Percentiles rank a stretch among this genome's conserved stretches.
phyloP scores from a whole-genome alignment of 1,139 yeast genomes.

The Starmera stellimalicola region DNA sequence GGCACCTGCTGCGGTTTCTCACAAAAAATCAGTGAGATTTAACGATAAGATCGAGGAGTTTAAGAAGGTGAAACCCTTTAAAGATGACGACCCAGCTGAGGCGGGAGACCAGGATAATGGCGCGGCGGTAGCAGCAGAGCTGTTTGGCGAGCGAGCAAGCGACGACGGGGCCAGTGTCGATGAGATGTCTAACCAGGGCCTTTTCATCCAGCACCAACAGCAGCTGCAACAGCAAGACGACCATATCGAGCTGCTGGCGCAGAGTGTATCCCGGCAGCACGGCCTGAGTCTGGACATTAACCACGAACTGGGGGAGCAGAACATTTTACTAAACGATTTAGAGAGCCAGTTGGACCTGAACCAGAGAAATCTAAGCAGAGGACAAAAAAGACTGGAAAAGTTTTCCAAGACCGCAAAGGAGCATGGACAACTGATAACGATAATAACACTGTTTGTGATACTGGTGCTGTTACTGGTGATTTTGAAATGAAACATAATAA shows the following conservation, averaged over 20 bases:
- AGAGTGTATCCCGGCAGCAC: constrained; percentile 56
- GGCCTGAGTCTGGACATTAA: constrained; percentile 56
- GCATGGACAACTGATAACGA: constrained; percentile 67
- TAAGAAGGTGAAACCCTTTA: constrained; percentile 31
- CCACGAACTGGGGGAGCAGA: constrained; percentile 58
- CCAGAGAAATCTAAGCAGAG: constrained; percentile 40
- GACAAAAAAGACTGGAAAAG: constrained; percentile 41
- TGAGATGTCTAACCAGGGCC: constrained; percentile 35
- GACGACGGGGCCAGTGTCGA: constrained; percentile 16
- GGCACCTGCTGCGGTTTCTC: too few relatives aligned
- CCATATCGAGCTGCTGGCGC: constrained; percentile 46
- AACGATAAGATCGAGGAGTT: constrained; percentile 24
- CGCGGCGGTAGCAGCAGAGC: too few relatives aligned
- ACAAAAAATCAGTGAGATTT: constrained; percentile 27
- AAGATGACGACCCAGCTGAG: constrained; percentile 23
- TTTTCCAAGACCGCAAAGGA: constrained; percentile 53
- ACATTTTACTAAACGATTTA: constrained; percentile 60
- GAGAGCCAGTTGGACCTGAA: constrained; percentile 58
- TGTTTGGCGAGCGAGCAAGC: constrained; percentile 16
- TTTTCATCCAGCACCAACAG: constrained; percentile 65
- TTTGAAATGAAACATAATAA: constrained; percentile 30
- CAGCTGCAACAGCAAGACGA: constrained; percentile 52
- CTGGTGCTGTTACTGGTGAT: constrained; percentile 50
- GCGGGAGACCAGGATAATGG: constrained; percentile 9
- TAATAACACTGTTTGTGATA: constrained; percentile 50